Base-by-base conservation (phyloP, 2,329 filamentous ascomycete species). In the Ustulina deusta region DNA sequence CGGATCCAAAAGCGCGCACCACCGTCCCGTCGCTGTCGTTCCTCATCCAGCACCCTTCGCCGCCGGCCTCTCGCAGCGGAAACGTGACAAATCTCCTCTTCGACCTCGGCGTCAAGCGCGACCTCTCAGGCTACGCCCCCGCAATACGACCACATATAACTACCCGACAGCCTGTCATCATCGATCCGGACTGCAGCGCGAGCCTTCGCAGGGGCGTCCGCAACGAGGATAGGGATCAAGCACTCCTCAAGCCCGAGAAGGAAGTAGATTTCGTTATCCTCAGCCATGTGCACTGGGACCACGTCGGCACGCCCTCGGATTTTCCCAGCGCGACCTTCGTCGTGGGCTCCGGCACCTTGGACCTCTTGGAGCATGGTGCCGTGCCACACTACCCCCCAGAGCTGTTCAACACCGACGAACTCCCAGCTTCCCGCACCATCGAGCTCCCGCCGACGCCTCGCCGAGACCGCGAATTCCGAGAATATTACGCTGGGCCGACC, bases 251-350 rank as follows among this genome's bases (percentile, higher is more conserved):
- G 6, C 64, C 66, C 1, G 68, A 61, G 6, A 65, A 49, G 22
- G 68, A 72, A 22, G 74, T 81, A 40, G 72, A 79, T 56, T 44
- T 73, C 0, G 74, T 80, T 6, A 74, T 88, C 7, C 74, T 87
- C 1, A 85, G 82, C 70, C 87, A 89, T 66, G 80, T 86, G 0
- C 86, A 89, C 71, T 88, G 85, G 80, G 86, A 89, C 71, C 87
- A 89, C 68, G 80, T 85, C 42, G 87, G 86, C n/a, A 86, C 84
- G 4, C 84, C 86, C 0, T 76, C 78, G 1, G 85, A 87, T 71
- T 89, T 87, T 69, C 67, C 79, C 0, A 75, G 78, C 13, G 79
- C 85, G 0, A 78, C 78, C 2, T 87, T 89, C 69, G 70, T 85
- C 3, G 83, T 88, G 10, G 87, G 87, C 0, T 77, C 79, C 3